Evolutionary conservation across 1,284 basidiomycete genomes (phyloP), one percentile per base, ranked within the genome.

Genomic region (Chondrostereum purpureum): DNA sequence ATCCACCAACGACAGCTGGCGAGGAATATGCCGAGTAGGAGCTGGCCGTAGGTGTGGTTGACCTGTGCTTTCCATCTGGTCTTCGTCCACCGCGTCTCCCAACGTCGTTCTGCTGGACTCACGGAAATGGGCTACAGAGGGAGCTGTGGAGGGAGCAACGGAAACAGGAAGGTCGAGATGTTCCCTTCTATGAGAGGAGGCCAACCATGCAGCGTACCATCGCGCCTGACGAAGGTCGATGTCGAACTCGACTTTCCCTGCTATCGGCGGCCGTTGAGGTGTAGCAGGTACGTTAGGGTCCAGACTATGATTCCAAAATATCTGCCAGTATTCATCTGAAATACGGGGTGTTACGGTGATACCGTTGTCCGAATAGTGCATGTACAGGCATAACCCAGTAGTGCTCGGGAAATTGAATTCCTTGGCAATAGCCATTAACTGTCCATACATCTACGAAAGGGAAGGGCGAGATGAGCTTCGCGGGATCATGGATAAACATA

Each of bases 371-470:
- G 67, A 67, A 47, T 78, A 70, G 50, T 80, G 80, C 46, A 86
- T 68, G 58, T 88, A 89, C 14, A 89, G 70, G 56, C 82, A 86
- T 12, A 89, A 58, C 11, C 86, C 87, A 10, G 75, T 61, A 4
- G 73, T 83, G 61, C 82, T 87, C 2, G 86, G 86, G 55, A 89
- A 83, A 56, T 78, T 83, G 63, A 81, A 89, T 60, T 90, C 87
- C 42, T 79, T 77, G 11, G 86, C 84, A 49, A 90, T 88, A 5
- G 83, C 83, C 41, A 73, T 70, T 23, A 89, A 65, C 61, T 90
- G 86, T 18, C 72, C 78, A 56, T 77, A 81, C 69, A 88, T 75
- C 87, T 89, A 46, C 5, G 17, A 24, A 41, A 45, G 42, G 8
- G 48, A 33, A 20, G 39, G 12, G 8, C 13, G 16, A 27, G 43